Evolutionary conservation across 78 protist species (phyloP), one percentile per base, ranked within the genome.

Genomic region (Isochrysis galbana): DNA sequence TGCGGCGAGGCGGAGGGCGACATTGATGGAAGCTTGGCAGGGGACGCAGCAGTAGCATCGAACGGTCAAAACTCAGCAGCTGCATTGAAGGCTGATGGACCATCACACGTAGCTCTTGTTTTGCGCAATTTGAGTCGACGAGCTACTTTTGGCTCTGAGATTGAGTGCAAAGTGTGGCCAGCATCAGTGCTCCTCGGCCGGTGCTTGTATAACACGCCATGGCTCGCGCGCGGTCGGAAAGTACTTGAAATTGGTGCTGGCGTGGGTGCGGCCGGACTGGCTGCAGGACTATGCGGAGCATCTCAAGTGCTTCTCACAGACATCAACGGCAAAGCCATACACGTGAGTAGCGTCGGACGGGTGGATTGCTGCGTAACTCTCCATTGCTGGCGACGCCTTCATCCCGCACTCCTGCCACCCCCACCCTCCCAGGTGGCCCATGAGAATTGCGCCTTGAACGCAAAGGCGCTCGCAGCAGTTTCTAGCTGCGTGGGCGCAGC

Each of bases 211-310:
- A 0, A 22, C 14, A 42, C 19, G 21, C 86, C 45, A 1, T 7
- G 32, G 46, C 46, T 77, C 47, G 86, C 39, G 47, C 44, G 46
- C 26, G 46, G 46, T 11, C 44, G 46, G n/a, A 21, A 21, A 17
- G 88, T 91, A 46, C 45, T 77, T 10, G 93, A 91, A 55, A 46
- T 91, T 21, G 93, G 93, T 44, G 36, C 47, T 21, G 93, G 93
- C 29, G 74, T 74, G 19, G 93, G 93, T 10, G 78, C 51, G 32
- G 78, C 51, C 19, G 93, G 93, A 2, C 51, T 91, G 38, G 93
- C n/a, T 32, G 93, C 93, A 21, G 89, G 78, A 10, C 38, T 5
- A 19, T 36, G n/a, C n/a, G 77, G 44, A 19, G 70, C 54, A 47
- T 2, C 14, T 39, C 7, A 1, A 32, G 93, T 91, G 19, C 54